phyloP scores from a whole-genome alignment of 78 protist species.

The Dictyostelium capitatum region DNA sequence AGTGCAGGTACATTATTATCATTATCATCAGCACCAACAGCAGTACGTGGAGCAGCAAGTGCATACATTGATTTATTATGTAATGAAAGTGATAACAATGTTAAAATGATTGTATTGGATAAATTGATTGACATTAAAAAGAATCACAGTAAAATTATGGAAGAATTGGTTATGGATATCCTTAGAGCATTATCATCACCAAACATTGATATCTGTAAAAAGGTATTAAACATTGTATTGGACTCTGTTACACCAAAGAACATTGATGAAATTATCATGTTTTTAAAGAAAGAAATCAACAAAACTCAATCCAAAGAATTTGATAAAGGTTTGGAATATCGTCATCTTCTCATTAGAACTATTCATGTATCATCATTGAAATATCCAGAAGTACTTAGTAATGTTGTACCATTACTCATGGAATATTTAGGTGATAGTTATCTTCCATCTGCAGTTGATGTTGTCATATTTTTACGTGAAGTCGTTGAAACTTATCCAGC shows the following conservation, averaged over 20 bases:
- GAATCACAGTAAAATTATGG: constrained; percentile 84
- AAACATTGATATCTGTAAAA: constrained; percentile 92
- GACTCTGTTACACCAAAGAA: constrained; percentile 90
- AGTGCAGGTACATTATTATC: constrained; percentile 86
- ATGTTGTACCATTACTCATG: constrained; percentile 94
- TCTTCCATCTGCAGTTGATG: constrained; percentile 87
- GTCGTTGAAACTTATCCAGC: constrained; percentile 89
- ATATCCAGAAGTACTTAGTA: constrained; percentile 93
- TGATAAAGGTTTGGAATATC: constrained; percentile 89
- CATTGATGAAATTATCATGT: constrained; percentile 87
- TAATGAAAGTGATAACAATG: constrained; percentile 94
- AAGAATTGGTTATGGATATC: constrained; percentile 96
- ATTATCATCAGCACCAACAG: constrained; percentile 92
- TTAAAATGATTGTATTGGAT: constrained; percentile 95
- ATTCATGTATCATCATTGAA: constrained; percentile 93
- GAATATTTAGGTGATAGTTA: constrained; percentile 90
- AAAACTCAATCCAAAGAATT: constrained; percentile 78
- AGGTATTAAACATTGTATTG: constrained; percentile 88
- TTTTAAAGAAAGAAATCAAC: constrained; percentile 94
- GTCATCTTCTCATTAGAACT: constrained; percentile 90
- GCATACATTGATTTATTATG: constrained; percentile 90
- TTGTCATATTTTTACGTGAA: constrained; percentile 88
- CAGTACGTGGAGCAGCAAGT: constrained; percentile 92
- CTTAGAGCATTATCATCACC: constrained; percentile 91
- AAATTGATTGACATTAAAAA: constrained; percentile 86